Evolutionary conservation across 129 eudicot genomes (phyloP), one percentile per base, ranked within the genome.

Genomic region (Lactuca sativa): DNA sequence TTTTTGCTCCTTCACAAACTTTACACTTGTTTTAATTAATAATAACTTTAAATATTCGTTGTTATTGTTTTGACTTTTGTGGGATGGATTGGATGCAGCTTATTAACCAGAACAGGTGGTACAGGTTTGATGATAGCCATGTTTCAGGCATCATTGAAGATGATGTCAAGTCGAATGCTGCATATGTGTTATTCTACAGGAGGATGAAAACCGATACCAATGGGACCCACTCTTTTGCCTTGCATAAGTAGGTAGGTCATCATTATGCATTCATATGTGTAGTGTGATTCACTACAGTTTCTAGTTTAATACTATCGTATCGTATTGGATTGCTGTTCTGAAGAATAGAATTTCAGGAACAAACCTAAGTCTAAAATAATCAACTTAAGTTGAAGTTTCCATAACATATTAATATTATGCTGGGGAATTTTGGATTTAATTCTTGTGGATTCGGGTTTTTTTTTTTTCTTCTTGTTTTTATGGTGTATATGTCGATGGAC

Each of bases 181-280:
- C 97, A 9, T 92, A 88, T 55, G 96, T 92, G 66, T 83, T 92
- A 0, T 88, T 88, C 80, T 92, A 92, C 74, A 74, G 90, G 77
- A 86, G 96, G 81, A 87, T 77, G 49, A 82, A 82, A 74, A 62
- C 51, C 33, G 83, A 85, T 38, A 74, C 63, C n/a, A 47, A 47
- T 47, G 52, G 52, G 52, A 12, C 52, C 52, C n/a, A 12, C n/a
- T 3, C 3, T 47, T 47, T 25, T 25, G 30, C 30, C 30, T 25
- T 41, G 78, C 76, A 31, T 68, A 73, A 43, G 69, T 67, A 53
- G 69, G 86, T 74, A 82, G 30, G 30, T 25, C 2, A 25, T 25
- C 30, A 25, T 25, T 25, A 25, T 25, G 30, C 30, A 25, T 25
- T 25, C 30, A 25, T 25, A 25, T 25, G 30, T 0, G 30, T 25